These are phyloP conservation scores for Pseudogymnoascus destructans DNA, from an alignment of 2,329 filamentous ascomycete genomes.

Conservation along the genomic window DNA sequence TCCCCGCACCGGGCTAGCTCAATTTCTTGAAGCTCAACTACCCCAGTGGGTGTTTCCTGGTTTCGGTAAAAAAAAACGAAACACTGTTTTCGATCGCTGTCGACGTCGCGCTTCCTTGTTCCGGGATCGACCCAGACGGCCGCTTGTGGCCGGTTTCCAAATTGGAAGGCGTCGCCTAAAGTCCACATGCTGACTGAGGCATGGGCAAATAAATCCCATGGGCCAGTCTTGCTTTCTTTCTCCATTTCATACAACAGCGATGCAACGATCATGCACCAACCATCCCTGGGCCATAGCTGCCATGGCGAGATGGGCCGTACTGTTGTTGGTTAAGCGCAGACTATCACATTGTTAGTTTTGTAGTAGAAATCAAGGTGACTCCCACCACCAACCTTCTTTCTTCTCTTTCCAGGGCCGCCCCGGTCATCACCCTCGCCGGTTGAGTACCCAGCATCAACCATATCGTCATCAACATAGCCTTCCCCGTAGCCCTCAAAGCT, in stretches of 20 bases:
- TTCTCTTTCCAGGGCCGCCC: constrained; percentile 41
- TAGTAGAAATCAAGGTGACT: background rate
- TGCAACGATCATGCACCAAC: constrained; percentile 36
- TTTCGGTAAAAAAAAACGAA: constrained; percentile 6
- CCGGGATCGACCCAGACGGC: background rate
- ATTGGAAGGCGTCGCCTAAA: background rate
- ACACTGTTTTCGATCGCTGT: background rate
- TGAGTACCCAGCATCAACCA: constrained; percentile 50
- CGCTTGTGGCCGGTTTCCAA: background rate
- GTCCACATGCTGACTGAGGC: background rate
- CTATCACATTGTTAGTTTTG: constrained; percentile 9
- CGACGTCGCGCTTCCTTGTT: background rate
- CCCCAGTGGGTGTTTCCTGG: background rate
- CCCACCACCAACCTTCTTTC: constrained; percentile 45
- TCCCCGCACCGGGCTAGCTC: background rate
- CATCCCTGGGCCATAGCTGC: constrained; percentile 44
- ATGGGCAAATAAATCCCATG: background rate
- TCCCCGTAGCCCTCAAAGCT: constrained; percentile 66
- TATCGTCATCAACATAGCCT: constrained; percentile 55
- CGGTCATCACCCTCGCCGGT: constrained; percentile 57
- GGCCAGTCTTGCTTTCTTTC: background rate
- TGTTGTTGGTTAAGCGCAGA: constrained; percentile 12
- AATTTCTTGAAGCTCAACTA: constrained; percentile 1
- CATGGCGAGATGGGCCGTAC: constrained; percentile 21
- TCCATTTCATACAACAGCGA: background rate